phyloP scores from a whole-genome alignment of 73 alveolate species.

The Effrenium voratum region DNA sequence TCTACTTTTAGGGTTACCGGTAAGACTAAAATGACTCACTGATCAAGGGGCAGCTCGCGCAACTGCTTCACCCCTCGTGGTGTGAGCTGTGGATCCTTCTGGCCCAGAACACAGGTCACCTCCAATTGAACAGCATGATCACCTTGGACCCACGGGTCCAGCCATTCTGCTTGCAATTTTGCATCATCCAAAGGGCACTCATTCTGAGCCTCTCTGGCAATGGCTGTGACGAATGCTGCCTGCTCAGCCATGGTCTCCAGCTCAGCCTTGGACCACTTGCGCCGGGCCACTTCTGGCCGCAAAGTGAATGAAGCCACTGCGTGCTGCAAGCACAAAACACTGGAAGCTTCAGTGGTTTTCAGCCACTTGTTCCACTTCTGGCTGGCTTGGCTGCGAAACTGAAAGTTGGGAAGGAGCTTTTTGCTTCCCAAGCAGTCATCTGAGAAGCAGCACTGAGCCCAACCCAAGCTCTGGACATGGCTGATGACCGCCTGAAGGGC shows the following conservation, averaged over 20 bases:
- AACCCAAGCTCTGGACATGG: background rate
- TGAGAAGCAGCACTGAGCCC: background rate
- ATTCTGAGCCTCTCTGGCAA: background rate
- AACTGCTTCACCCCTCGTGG: background rate
- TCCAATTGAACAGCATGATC: background rate
- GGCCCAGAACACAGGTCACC: background rate
- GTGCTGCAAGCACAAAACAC: background rate
- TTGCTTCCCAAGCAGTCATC: background rate
- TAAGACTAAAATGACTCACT: background rate
- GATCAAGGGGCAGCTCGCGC: background rate
- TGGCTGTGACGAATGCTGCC: background rate
- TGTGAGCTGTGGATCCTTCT: background rate
- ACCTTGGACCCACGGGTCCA: background rate
- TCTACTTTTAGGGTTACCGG: background rate
- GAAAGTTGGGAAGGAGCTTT: background rate
- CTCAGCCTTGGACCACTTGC: background rate
- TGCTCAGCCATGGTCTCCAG: background rate
- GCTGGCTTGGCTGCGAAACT: background rate
- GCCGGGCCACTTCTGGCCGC: background rate
- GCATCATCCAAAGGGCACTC: background rate
- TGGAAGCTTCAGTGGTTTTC: background rate
- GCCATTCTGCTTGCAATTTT: background rate
- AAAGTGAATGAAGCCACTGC: background rate
- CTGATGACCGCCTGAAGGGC: background rate
- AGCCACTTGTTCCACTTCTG: background rate